phyloP scores from a whole-genome alignment of 2,329 filamentous ascomycete genomes.

The Chaetomium globosum region DNA sequence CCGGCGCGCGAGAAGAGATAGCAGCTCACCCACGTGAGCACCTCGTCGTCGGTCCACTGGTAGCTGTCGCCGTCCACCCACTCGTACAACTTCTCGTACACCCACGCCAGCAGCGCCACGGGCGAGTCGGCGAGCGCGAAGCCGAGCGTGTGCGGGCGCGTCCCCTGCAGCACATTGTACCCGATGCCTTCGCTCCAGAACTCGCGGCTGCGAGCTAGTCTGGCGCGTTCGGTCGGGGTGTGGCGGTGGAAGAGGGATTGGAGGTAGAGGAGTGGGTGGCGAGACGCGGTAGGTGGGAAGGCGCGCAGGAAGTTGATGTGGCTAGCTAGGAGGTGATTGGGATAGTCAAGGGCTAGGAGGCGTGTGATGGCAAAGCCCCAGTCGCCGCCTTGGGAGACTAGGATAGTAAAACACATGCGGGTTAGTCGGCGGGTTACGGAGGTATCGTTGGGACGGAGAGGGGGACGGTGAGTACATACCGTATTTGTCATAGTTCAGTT shows the following conservation, averaged over 20 bases:
- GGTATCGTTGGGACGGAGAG: neutral
- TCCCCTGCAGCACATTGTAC: neutral
- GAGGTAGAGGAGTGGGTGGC: slow-evolving; percentile 2
- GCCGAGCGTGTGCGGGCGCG: neutral
- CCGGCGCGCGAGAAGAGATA: neutral
- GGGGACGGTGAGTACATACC: neutral
- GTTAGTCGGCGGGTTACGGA: too few species aligned
- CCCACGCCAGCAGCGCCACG: slow-evolving; percentile 1
- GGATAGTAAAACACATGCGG: too few species aligned
- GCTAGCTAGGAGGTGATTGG: neutral
- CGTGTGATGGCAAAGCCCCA: slow-evolving; percentile 4
- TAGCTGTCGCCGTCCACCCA: neutral
- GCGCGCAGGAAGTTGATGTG: slow-evolving; percentile 3
- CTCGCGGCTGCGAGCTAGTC: neutral
- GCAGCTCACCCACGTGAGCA: slow-evolving; percentile 2
- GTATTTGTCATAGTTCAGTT: neutral
- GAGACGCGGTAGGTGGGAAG: neutral
- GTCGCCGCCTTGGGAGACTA: slow-evolving; percentile 11
- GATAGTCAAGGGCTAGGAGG: slow-evolving; percentile 1
- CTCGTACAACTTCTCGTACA: slow-evolving; percentile 7
- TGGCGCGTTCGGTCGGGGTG: neutral
- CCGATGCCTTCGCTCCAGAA: neutral
- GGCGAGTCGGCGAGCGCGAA: slow-evolving; percentile 8
- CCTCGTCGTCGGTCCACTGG: slow-evolving; percentile 8
- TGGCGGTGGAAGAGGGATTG: neutral